Base-by-base conservation (phyloP, 768 basidiomycete species). In the Vararia minispora region DNA sequence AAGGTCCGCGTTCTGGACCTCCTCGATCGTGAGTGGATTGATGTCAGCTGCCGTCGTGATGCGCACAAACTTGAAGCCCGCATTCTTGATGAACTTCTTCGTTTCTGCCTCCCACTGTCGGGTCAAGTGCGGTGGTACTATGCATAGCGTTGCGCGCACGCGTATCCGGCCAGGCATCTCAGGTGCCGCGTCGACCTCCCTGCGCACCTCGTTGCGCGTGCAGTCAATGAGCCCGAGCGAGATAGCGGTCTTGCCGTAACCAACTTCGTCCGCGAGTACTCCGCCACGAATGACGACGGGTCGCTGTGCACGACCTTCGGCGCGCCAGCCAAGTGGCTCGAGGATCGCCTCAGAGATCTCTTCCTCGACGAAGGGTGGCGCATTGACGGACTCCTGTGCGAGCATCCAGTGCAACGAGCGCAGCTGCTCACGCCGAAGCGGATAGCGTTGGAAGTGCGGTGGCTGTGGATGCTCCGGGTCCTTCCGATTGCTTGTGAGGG, bases 201-300 rank as follows among this genome's bases (percentile, higher is more conserved):
- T 63, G 39, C 63, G 58, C 34, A 80, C 72, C 13, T 59, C 58
- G 47, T 73, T 68, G 14, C 64, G 59, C 16, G 77, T 67, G 52
- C 79, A 79, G 51, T 89, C 84, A 45, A 95, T 81, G 42, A 97
- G 69, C 14, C 82, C 91, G 21, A 97, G 70, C 2, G 88, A 90
- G 47, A 95, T 92, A 16, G 90, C 91, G 0, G 92, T 97, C 63
- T 97, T 97, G 13, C 92, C 92, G 52, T 97, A 97, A 35, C 92
- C 92, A 43, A 97, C 92, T 62, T 92, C 83, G 51, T 97, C 92
- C 10, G 91, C 91, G 31, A 95, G 74, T 33, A 95, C 91, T 9
- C 92, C 91, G 13, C 92, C 91, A 39, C 85, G 71, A 28, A 95
- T 62, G 42, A 60, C 69, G 36, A 87, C 70, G 1, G 80, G 73